A percentile compares a stretch with the other conserved stretches of the same genome.
These are phyloP conservation scores for Zygosaccharomyces bailii DNA, from an alignment of 805 yeast species.

Conservation along the genomic window DNA sequence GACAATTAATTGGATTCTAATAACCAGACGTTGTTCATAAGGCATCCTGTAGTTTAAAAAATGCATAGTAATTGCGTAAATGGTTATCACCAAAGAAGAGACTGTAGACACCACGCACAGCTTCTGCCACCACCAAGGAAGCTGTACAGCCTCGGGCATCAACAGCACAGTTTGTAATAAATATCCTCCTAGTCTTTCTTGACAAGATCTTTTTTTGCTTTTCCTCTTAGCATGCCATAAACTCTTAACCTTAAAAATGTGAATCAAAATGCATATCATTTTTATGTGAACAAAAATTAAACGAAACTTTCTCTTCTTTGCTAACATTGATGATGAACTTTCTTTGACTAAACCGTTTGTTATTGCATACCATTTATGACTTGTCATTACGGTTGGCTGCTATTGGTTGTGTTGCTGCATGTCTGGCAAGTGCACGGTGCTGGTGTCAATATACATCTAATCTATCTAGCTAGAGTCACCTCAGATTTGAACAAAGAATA, in stretches of 20 bases:
- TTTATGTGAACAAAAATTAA: background rate
- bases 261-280: background rate
- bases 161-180: background rate
- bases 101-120: constrained; percentile 25
- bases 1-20: constrained; percentile 75
- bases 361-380: background rate
- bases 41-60: constrained; percentile 81
- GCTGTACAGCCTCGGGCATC: constrained; percentile 14
- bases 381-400: background rate
- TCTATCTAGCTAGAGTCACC: constrained; percentile 18
- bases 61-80: constrained; percentile 49
- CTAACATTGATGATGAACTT: background rate
- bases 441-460: constrained; percentile 27
- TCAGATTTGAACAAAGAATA: constrained; percentile 36
- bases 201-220: background rate
- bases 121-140: constrained; percentile 28
- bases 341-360: background rate
- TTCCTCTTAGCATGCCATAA: background rate
- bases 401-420: constrained; percentile 1
- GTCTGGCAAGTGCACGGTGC: constrained; percentile 13
- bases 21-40: constrained; percentile 76
- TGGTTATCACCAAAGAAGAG: constrained; percentile 41
- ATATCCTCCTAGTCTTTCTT: background rate
- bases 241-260: background rate
- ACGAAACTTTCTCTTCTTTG: background rate